phyloP scores from a whole-genome alignment of 805 yeast species.

The Candida glaebosa region DNA sequence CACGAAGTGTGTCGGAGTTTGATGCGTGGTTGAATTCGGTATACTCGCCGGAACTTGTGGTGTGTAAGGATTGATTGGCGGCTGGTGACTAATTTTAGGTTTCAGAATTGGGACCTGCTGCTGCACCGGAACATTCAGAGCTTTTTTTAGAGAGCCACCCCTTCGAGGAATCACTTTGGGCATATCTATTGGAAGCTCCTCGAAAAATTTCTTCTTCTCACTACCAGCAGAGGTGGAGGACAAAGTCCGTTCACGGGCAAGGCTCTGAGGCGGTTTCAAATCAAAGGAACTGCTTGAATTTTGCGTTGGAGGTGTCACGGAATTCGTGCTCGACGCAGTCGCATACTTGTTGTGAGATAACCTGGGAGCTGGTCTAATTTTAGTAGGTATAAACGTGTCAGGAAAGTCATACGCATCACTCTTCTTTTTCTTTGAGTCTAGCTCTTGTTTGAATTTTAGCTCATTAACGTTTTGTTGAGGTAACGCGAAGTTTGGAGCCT shows the following conservation, averaged over 20 bases:
- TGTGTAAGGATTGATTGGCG: conserved; percentile 28
- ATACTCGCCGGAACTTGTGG: conserved; percentile 6
- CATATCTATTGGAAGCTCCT: conserved; percentile 49
- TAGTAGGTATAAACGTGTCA: conserved; percentile 44
- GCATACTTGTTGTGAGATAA: conserved; percentile 19
- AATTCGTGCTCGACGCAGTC: conserved; percentile 5
- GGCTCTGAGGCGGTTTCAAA: conserved; percentile 2
- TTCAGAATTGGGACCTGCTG: conserved; percentile 10
- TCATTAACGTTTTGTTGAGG: neutral
- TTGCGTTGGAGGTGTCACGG: conserved; percentile 5
- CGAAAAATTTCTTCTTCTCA: conserved; percentile 47
- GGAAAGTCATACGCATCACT: conserved; percentile 83
- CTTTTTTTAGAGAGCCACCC: conserved; percentile 21
- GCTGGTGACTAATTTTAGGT: conserved; percentile 13
- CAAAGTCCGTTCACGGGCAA: neutral
- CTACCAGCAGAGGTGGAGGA: conserved; percentile 3
- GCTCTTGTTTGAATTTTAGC: conserved; percentile 18
- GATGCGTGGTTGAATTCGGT: neutral
- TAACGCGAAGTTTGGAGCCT: conserved; percentile 1
- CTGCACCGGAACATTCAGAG: conserved; percentile 18
- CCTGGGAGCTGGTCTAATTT: conserved; percentile 38
- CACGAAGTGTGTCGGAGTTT: conserved; percentile 14
- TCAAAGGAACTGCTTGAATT: conserved; percentile 1
- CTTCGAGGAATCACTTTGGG: conserved; percentile 28
- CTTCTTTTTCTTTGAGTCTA: conserved; percentile 51